A percentile compares a stretch with the other conserved stretches of the same genome.
phyloP scores from a whole-genome alignment of 768 basidiomycete genomes.

The Mycena vitilis region DNA sequence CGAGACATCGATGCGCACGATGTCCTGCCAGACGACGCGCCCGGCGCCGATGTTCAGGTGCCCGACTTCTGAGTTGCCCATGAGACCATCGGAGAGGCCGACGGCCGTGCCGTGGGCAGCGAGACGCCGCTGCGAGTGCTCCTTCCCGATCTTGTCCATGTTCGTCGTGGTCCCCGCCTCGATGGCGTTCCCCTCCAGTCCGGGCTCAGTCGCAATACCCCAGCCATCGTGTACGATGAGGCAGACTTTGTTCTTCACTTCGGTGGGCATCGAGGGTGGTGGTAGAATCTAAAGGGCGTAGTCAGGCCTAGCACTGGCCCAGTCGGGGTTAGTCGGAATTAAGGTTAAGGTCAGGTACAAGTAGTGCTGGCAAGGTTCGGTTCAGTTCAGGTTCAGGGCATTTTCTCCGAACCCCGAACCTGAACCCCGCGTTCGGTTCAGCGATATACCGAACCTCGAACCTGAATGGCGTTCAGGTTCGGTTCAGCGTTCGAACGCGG shows the following conservation, averaged over 20 bases:
- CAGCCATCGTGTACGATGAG: conserved; percentile 98
- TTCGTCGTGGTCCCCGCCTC: conserved; percentile 84
- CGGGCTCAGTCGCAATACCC: conserved; percentile 79
- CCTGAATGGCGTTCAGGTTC: too few relatives aligned
- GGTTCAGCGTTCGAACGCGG: too few relatives aligned
- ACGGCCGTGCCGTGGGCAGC: conserved; percentile 91
- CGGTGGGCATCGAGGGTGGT: conserved; percentile 3
- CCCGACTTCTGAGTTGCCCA: conserved; percentile 99
- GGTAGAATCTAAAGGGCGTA: too few relatives aligned
- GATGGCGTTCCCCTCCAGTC: conserved; percentile 90
- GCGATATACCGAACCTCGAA: too few relatives aligned
- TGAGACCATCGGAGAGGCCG: conserved; percentile 91
- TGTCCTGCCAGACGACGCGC: conserved; percentile 97
- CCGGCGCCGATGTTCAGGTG: conserved; percentile 76
- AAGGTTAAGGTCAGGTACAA: too few relatives aligned
- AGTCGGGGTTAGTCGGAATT: too few relatives aligned
- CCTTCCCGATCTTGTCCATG: conserved; percentile 89
- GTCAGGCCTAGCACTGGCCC: too few relatives aligned
- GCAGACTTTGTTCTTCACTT: conserved; percentile 90
- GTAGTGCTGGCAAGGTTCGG: too few relatives aligned
- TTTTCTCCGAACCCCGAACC: too few relatives aligned
- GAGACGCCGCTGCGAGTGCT: conserved; percentile 80
- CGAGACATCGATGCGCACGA: conserved; percentile 85
- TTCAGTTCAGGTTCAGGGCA: too few relatives aligned
- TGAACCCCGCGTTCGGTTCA: too few relatives aligned